Conservation (phyloP, 169 alveolate species). For the Plasmodium billcollinsi region DNA sequence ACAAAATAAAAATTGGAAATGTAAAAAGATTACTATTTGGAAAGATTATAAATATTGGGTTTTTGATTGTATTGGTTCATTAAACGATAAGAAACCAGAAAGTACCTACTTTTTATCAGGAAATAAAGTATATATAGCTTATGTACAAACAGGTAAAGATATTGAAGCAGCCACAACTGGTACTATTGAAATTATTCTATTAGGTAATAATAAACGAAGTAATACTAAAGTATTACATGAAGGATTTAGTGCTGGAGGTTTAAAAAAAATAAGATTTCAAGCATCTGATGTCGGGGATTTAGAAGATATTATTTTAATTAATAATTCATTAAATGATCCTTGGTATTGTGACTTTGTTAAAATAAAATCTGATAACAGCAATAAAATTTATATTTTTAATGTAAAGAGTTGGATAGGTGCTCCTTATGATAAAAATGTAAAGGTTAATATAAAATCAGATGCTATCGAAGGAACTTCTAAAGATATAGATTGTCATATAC, state of each 20-base stretch:
- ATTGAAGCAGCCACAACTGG: constrained; percentile 89
- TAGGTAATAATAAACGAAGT: constrained; percentile 87
- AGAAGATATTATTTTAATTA: constrained; percentile 86
- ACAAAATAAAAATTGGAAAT: constrained; percentile 89
- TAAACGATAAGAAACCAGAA: constrained; percentile 80
- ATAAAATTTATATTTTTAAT: constrained; percentile 82
- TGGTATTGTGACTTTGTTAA: constrained; percentile 91
- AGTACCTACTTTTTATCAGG: constrained; percentile 68
- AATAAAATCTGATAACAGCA: constrained; percentile 78
- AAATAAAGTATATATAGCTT: constrained; percentile 83
- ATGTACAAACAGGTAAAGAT: constrained; percentile 87
- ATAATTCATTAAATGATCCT: constrained; percentile 87
- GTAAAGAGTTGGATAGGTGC: constrained; percentile 90
- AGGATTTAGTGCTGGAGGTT: constrained; percentile 82
- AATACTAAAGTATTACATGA: constrained; percentile 85
- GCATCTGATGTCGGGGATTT: constrained; percentile 91
- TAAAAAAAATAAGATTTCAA: constrained; percentile 84
- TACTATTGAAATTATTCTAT: constrained; percentile 81
- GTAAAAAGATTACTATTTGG: constrained; percentile 89
- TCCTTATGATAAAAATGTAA: constrained; percentile 86
- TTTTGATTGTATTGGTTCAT: constrained; percentile 88
- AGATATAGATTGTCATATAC: constrained; percentile 89
- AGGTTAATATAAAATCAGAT: constrained; percentile 82
- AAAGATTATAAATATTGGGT: constrained; percentile 92
- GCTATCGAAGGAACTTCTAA: constrained; percentile 85